These are phyloP conservation scores for Puccinia triticina DNA, from an alignment of 1,284 basidiomycete genomes.

Conservation along the genomic window DNA sequence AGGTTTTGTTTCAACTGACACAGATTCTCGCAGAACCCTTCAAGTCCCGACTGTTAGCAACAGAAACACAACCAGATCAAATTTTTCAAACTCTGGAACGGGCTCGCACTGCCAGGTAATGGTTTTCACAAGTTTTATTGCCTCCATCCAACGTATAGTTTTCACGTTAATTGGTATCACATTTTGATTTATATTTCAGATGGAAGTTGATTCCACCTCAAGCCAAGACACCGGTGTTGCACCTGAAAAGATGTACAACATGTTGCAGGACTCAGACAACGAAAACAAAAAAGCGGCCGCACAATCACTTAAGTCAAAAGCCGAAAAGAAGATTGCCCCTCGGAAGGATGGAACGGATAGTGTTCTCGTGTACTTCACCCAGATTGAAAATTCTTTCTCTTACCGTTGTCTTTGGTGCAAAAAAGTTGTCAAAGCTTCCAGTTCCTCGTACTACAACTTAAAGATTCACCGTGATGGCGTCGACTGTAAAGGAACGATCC, in stretches of 20 bases:
- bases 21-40: not conserved
- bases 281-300: too few relatives aligned
- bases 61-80: too few relatives aligned
- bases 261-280: too few relatives aligned
- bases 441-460: slow-evolving; percentile 2
- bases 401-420: not conserved
- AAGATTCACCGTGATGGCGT: slow-evolving; percentile 23
- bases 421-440: slow-evolving; percentile 6
- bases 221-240: not conserved
- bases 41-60: not conserved
- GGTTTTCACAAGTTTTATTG: too few relatives aligned
- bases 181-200: too few relatives aligned
- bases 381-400: not conserved
- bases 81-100: too few relatives aligned
- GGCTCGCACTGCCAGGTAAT: too few relatives aligned
- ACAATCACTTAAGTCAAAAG: too few relatives aligned
- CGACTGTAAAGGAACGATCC: slow-evolving; percentile 5
- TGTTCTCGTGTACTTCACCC: not conserved
- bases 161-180: too few relatives aligned
- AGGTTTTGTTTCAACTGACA: not conserved
- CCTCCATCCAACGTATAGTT: not conserved
- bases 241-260: too few relatives aligned
- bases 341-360: slow-evolving; percentile 1
- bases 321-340: not conserved
- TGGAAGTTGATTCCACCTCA: too few relatives aligned